These are phyloP conservation scores for Chytriomyces sp. DNA, from an alignment of 192 early-diverging fungal species.

Conservation along the genomic window DNA sequence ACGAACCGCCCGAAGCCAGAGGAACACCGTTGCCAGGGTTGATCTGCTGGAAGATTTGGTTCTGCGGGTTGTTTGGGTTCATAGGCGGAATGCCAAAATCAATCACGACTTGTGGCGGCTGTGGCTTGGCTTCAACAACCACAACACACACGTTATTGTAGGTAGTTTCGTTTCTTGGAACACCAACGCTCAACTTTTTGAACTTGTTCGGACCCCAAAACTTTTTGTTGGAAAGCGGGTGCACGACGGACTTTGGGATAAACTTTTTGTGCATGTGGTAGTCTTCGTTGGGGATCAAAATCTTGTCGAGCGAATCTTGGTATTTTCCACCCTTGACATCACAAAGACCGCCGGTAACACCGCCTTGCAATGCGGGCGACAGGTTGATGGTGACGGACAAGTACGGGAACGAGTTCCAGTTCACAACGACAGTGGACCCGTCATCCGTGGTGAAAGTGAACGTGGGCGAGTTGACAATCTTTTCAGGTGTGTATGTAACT, in stretches of 20 bases:
- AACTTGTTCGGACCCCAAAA: neutral
- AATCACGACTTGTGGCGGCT: too few relatives aligned
- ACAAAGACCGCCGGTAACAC: neutral
- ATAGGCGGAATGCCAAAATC: too few relatives aligned
- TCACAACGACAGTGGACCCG: neutral
- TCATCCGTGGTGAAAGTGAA: neutral
- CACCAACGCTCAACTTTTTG: neutral
- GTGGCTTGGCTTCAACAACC: too few relatives aligned
- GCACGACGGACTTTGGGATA: neutral
- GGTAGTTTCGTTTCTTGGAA: too few relatives aligned
- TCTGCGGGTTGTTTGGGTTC: too few relatives aligned
- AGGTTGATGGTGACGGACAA: neutral
- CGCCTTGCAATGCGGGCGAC: neutral
- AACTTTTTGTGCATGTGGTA: slow-evolving; percentile 2
- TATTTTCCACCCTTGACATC: neutral
- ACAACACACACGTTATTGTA: too few relatives aligned
- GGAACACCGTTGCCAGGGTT: too few relatives aligned
- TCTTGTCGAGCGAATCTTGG: neutral
- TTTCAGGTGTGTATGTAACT: neutral
- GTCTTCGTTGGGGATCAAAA: neutral
- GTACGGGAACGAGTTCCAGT: too few relatives aligned
- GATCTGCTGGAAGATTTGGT: too few relatives aligned
- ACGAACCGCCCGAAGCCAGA: too few relatives aligned
- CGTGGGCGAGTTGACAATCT: neutral
- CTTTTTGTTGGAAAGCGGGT: neutral